These are phyloP conservation scores for Saposhnikovia divaricata DNA, from an alignment of 129 eudicot genomes.

Conservation along the genomic window DNA sequence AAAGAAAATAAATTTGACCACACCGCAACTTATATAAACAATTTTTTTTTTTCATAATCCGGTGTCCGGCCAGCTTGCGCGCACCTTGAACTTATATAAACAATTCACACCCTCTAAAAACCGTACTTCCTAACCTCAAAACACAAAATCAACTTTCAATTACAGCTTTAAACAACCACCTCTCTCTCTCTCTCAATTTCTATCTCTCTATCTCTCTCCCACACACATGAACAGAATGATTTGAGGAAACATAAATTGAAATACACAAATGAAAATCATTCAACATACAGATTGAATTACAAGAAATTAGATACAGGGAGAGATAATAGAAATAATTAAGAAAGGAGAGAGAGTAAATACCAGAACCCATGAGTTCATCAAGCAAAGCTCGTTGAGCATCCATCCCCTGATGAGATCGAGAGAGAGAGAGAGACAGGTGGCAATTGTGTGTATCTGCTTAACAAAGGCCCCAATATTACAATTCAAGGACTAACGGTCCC, in stretches of 20 bases:
- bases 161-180: not conserved
- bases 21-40: not conserved
- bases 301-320: not conserved
- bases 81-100: not conserved
- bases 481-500: too few species aligned
- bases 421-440: not conserved
- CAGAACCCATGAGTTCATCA: constrained; percentile 98
- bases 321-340: not conserved
- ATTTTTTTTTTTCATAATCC: too few species aligned
- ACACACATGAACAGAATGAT: not conserved
- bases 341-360: constrained; percentile 20
- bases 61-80: too few species aligned
- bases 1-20: too few species aligned
- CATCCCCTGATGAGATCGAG: constrained; percentile 26
- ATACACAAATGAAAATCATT: too few species aligned
- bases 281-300: not conserved
- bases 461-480: too few species aligned
- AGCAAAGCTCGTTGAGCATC: constrained; percentile 98
- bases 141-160: not conserved
- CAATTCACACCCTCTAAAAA: not conserved
- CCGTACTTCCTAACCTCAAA: not conserved
- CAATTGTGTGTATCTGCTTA: not conserved
- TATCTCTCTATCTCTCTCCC: too few species aligned
- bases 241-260: not conserved
- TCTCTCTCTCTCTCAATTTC: too few species aligned